Percentiles rank a stretch among this genome's conserved stretches.
Conservation (phyloP, 2,329 filamentous ascomycete genomes). For the Dothideomycetidae sp. region DNA sequence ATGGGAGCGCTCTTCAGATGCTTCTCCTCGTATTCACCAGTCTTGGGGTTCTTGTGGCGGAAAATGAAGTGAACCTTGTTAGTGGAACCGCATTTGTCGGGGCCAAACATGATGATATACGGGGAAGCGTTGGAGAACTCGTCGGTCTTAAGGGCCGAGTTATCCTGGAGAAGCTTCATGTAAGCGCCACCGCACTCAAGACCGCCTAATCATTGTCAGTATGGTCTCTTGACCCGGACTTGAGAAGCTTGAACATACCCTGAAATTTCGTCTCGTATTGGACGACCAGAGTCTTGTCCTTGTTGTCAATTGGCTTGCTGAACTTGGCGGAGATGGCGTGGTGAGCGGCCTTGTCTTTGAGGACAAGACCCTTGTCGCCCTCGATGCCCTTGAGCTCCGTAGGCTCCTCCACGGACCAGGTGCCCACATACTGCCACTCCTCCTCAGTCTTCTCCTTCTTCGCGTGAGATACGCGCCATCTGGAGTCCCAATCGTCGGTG, state of each 20-base stretch:
- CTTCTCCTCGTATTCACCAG: conserved; percentile 99
- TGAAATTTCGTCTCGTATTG: conserved; percentile 99
- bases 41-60: conserved; percentile 99
- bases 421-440: conserved; percentile 94
- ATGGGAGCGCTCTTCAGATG: conserved; percentile 73
- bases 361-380: conserved; percentile 88
- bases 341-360: conserved; percentile 96
- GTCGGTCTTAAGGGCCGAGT: conserved; percentile 88
- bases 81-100: conserved; percentile 96
- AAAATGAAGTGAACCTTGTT: conserved; percentile 99
- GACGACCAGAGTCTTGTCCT: conserved; percentile 89
- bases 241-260: conserved; percentile 44
- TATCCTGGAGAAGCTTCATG: conserved; percentile 96
- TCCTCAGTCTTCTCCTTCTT: conserved; percentile 85
- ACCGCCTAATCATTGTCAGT: conserved; percentile 46
- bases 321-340: conserved; percentile 99
- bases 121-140: conserved; percentile 97
- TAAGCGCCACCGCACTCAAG: conserved; percentile 97
- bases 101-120: conserved; percentile 99
- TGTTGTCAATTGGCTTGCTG: conserved; percentile 90
- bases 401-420: conserved; percentile 95
- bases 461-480: conserved; percentile 90
- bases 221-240: not conserved
- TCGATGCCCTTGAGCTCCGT: conserved; percentile 78
- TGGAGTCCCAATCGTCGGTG: conserved; percentile 83